Percentiles rank a stretch among this genome's conserved stretches.
Evolutionary conservation across 495 filamentous ascomycete species (phyloP).

Genomic region (Penicillium fimorum): DNA sequence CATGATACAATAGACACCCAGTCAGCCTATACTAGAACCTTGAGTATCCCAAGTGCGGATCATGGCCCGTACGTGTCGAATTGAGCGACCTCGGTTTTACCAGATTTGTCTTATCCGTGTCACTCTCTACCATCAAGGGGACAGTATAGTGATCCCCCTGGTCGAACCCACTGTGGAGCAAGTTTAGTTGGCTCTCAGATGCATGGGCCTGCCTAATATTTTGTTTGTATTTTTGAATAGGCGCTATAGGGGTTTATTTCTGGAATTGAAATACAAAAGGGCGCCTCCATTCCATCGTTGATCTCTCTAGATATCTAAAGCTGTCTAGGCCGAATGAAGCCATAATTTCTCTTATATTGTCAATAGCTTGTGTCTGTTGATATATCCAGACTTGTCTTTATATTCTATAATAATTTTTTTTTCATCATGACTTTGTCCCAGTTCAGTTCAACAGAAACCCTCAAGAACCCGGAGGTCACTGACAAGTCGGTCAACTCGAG

Average conservation of each 20-base stretch:
- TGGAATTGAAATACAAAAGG: constrained; percentile 22
- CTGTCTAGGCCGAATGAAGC: neutral
- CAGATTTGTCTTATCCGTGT: constrained; percentile 20
- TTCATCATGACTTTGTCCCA: constrained; percentile 17
- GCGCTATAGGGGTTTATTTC: constrained; percentile 15
- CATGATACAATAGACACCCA: constrained; percentile 2
- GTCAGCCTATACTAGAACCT: neutral
- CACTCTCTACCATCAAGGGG: constrained; percentile 21
- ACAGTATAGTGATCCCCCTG: constrained; percentile 16
- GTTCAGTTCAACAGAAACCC: constrained; percentile 13
- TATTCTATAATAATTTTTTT: constrained; percentile 3
- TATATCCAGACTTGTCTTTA: constrained; percentile 6
- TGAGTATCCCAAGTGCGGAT: constrained; percentile 3
- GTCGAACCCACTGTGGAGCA: constrained; percentile 31
- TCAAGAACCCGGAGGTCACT: constrained; percentile 16
- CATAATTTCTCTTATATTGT: constrained; percentile 6
- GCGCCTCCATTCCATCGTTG: constrained; percentile 10
- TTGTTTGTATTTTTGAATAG: constrained; percentile 6
- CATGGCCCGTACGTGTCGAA: constrained; percentile 7
- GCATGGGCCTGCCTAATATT: constrained; percentile 15
- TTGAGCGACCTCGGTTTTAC: constrained; percentile 17
- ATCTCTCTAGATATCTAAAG: neutral
- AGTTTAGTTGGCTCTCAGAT: constrained; percentile 23
- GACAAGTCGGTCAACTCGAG: constrained; percentile 21
- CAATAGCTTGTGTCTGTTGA: constrained; percentile 5